Base-by-base conservation (phyloP, 192 early-diverging fungal species). In the Glomus cerebriforme region DNA sequence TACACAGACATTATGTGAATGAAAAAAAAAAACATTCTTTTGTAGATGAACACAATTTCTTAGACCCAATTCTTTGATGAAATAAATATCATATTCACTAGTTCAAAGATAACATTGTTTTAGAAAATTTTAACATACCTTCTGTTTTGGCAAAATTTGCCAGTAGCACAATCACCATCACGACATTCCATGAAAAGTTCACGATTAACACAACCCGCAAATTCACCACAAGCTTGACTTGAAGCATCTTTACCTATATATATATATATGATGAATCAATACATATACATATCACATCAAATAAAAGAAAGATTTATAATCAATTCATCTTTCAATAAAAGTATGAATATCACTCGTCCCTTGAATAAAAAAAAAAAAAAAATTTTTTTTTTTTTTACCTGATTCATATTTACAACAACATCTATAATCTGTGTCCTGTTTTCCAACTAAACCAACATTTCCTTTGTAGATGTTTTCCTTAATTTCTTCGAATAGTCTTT, bases 171-270 rank as follows among this genome's bases (percentile, higher is more conserved):
- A 47, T 93, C 92, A 31, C 94, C 90, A 7, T 90, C 91, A 58
- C 91, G 92, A 83, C 97, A 99, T 83, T 99, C 97, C 77, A 97
- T 94, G 71, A 92, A 93, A 32, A 97, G 83, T 76, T 93, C 90
- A 49, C 95, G 89, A 81, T 99, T 99, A 78, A 99, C 97, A 82
- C 98, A 99, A 63, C 92, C 88, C 22, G 93, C 89, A 75, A 88
- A 87, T 27, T 92, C 93, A 34, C 98, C 98, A 83, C 98, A 99
- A 7, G 98, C 97, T 31, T 85, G 86, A 81, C 83, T 31, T 85
- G 91, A 79, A 85, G 82, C 81, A 47, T 71, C 43, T 27, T 47
- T 71, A 49, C 54, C 37, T 59, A 59, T 7, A 29, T 58, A 54
- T n/a, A 27, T 31, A 22, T 27, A 17, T 32, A 73, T 15, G 17